Conservation (phyloP, 441 rosid species). For the Croton setiger region DNA sequence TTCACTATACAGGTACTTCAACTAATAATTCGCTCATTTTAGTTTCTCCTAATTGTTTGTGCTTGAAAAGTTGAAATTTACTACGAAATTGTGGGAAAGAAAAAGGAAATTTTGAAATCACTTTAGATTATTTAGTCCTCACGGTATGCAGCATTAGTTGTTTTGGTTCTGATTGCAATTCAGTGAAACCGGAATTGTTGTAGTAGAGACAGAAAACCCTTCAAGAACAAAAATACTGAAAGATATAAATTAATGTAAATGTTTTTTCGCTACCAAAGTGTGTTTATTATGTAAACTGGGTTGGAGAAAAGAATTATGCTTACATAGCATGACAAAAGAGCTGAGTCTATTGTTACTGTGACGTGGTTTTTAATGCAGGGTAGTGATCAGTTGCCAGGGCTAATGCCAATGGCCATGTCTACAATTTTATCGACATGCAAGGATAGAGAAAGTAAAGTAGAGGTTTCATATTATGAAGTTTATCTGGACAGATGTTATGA, state of each 20-base stretch:
- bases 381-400: conserved; percentile 49
- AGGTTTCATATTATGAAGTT: conserved; percentile 86
- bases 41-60: background rate
- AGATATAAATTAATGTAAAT: no score
- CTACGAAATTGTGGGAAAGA: background rate
- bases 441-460: conserved; percentile 42
- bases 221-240: no score
- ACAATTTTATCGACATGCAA: conserved; percentile 51
- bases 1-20: conserved; percentile 80
- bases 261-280: no score
- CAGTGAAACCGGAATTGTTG: no score
- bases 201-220: no score
- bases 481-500: conserved; percentile 90
- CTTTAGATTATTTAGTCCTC: no score
- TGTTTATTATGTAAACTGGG: no score
- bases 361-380: conserved; percentile 53
- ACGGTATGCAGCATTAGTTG: no score
- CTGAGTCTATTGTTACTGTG: background rate
- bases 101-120: background rate
- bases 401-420: conserved; percentile 75
- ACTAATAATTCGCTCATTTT: background rate
- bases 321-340: background rate
- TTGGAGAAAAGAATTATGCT: no score
- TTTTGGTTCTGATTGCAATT: no score
- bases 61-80: background rate